Evolutionary conservation across 495 filamentous ascomycete genomes (phyloP), one percentile per base, ranked within the genome.

Genomic region (Xylaria longipes): DNA sequence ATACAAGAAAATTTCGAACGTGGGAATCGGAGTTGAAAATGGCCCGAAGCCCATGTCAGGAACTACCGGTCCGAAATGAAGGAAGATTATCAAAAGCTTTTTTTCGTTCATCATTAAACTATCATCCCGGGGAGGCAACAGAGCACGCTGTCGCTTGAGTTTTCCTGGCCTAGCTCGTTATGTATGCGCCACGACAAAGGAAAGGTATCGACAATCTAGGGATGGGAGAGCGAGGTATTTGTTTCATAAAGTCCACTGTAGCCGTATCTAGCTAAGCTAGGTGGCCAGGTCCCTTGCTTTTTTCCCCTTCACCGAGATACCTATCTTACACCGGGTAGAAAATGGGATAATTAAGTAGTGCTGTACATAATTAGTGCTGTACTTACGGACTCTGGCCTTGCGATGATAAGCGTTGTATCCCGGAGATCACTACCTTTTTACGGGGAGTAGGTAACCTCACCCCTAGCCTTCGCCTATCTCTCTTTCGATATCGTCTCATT

Each of bases 41-140:
- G 48, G 12, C 31, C n/a, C 29, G 22, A 56, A 48, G 12, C 15
- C 29, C 25, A 50, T 15, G 43, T 37, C 7, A 56, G 46, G 65
- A 67, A 67, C 12, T 41, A 35, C 35, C 48, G 65, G 48, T 41
- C 37, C 66, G 66, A 68, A 68, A 68, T 68, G 66, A 68, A 20
- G 50, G 25, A 58, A 37, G 52, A 57, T 54, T 56, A 6, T 17
- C 45, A n/a, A 35, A 52, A 17, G 63, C 29, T 35, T 35, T 66
- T 25, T 43, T 52, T 31, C 15, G 17, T 17, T 31, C 31, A 46
- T 35, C 17, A 52, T 41, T 50, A 29, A 25, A 39, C 50, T 9
- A 54, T 54, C 22, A 54, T 25, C 12, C 11, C 11, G 20, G 31
- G 31, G 57, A 35, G 31, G 33, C 8, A 37, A 20, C 17, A 15